These are phyloP conservation scores for Zygosaccharomyces siamensis DNA, from an alignment of 805 yeast genomes.

Conservation along the genomic window DNA sequence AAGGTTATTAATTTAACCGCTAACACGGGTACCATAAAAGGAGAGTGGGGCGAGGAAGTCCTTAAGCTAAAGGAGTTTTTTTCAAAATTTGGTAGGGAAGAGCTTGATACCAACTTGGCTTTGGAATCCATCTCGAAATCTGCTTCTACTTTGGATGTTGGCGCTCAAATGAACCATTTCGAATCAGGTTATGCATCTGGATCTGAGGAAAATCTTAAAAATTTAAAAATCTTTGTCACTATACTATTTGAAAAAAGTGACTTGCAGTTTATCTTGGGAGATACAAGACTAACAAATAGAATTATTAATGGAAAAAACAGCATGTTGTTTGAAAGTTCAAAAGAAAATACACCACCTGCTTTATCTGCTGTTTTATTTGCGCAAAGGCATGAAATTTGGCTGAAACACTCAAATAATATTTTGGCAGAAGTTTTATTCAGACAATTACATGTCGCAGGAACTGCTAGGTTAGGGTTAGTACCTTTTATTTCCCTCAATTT, in stretches of 20 bases:
- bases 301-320: slow-evolving; percentile 20
- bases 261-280: slow-evolving; percentile 15
- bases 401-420: slow-evolving; percentile 17
- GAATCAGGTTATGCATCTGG: background rate
- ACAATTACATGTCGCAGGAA: slow-evolving; percentile 17
- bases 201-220: background rate
- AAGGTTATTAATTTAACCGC: slow-evolving; percentile 21
- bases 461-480: slow-evolving; percentile 18
- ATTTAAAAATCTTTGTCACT: slow-evolving; percentile 19
- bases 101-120: background rate
- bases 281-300: slow-evolving; percentile 15
- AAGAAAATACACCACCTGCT: slow-evolving; percentile 22
- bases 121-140: background rate
- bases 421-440: slow-evolving; percentile 22
- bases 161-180: background rate
- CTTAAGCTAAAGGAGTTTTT: slow-evolving; percentile 14
- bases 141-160: background rate
- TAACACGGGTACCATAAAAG: slow-evolving; percentile 24
- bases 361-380: slow-evolving; percentile 23
- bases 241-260: slow-evolving; percentile 23
- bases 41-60: slow-evolving; percentile 24
- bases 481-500: slow-evolving; percentile 18
- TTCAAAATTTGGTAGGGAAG: background rate
- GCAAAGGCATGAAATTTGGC: slow-evolving; percentile 19
- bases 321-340: slow-evolving; percentile 20